Conservation (phyloP, 2,329 filamentous ascomycete genomes). For the Neospermospora avenae region DNA sequence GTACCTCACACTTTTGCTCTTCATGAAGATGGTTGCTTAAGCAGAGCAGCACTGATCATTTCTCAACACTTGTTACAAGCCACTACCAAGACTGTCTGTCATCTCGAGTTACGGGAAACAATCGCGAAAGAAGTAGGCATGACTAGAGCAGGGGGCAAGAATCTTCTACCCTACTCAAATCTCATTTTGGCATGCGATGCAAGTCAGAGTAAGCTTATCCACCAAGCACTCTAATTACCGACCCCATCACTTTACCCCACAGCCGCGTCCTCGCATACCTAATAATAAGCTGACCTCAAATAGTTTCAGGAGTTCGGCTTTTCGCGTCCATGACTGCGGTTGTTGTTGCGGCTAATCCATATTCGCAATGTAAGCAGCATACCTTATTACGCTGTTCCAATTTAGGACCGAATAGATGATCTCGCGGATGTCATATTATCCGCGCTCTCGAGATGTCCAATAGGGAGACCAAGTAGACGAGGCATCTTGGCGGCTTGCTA, state of each 20-base stretch:
- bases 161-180: background rate
- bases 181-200: background rate
- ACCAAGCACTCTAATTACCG: background rate
- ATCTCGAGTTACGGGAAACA: background rate
- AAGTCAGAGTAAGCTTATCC: background rate
- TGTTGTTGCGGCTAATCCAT: background rate
- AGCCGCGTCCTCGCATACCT: background rate
- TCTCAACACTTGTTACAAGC: background rate
- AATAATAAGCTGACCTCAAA: slow-evolving; percentile 1
- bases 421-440: background rate
- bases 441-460: background rate
- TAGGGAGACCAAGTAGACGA: background rate
- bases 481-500: background rate
- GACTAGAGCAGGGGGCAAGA: too few species aligned
- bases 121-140: background rate
- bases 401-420: background rate
- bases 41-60: background rate
- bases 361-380: background rate
- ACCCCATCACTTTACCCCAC: background rate
- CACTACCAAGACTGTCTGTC: background rate
- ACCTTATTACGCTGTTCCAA: background rate
- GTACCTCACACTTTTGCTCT: too few species aligned
- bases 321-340: background rate
- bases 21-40: background rate
- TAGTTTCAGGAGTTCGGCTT: background rate